These are phyloP conservation scores for Pseudogymnoascus sp. DNA, from an alignment of 2,329 filamentous ascomycete species.

Conservation along the genomic window DNA sequence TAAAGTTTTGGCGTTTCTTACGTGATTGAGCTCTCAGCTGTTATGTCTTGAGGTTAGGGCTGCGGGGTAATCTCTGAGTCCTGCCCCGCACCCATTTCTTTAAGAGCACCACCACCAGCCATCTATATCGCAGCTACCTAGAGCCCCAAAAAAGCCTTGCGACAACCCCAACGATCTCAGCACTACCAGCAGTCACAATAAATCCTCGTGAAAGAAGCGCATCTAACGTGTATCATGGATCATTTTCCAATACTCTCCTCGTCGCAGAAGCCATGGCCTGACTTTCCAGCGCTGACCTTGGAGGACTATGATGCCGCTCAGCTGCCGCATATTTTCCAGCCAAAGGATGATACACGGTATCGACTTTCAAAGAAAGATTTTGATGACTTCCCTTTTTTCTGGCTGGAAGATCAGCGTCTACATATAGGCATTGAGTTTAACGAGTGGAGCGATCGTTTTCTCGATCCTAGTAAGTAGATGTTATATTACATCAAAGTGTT, in stretches of 20 bases:
- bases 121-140: not conserved
- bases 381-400: not conserved
- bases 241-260: not conserved
- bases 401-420: not conserved
- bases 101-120: not conserved
- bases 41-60: not conserved
- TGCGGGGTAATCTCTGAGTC: not conserved
- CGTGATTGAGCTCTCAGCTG: not conserved
- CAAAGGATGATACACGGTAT: not conserved
- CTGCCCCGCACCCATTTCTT: not conserved
- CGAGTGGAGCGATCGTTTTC: not conserved
- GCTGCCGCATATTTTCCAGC: not conserved
- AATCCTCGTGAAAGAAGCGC: not conserved
- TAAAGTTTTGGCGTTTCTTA: not conserved
- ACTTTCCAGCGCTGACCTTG: constrained; percentile 3
- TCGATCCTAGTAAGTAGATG: not conserved
- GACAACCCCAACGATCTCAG: not conserved
- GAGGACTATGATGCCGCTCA: not conserved
- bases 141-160: not conserved
- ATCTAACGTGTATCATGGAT: not conserved
- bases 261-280: not conserved
- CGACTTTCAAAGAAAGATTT: not conserved
- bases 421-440: not conserved
- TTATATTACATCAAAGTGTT: not conserved
- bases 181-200: not conserved